Evolutionary conservation across 2,329 filamentous ascomycete genomes (phyloP).

Genomic region (Cladophialophora bantiana): DNA sequence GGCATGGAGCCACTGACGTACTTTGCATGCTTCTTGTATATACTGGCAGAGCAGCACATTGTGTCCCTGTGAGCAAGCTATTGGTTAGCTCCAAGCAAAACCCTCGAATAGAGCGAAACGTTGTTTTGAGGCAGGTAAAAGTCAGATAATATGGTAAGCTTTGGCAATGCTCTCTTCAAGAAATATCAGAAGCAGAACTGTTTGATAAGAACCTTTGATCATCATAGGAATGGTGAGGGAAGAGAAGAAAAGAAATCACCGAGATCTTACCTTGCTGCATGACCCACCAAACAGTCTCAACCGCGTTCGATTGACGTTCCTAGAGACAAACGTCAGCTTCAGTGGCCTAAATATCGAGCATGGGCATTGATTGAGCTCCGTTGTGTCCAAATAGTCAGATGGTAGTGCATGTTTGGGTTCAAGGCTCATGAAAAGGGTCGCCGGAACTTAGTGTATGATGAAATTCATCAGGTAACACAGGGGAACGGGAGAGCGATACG

Average conservation of each 20-base stretch:
- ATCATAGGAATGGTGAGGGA: slow-evolving; percentile 49
- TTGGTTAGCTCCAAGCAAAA: slow-evolving; percentile 4
- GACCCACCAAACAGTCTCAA: background rate
- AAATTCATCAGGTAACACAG: slow-evolving; percentile 43
- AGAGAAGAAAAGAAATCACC: background rate
- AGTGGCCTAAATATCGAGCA: background rate
- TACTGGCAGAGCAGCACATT: background rate
- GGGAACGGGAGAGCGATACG: background rate
- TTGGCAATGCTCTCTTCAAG: slow-evolving; percentile 65
- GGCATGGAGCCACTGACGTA: background rate
- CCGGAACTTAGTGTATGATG: slow-evolving; percentile 60
- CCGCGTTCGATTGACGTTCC: background rate
- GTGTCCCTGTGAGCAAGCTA: background rate
- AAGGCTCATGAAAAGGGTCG: slow-evolving; percentile 62
- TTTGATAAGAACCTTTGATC: slow-evolving; percentile 57
- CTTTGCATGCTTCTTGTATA: background rate
- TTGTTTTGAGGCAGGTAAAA: background rate
- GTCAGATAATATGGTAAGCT: slow-evolving; percentile 60
- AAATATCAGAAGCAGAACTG: slow-evolving; percentile 70
- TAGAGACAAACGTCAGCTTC: background rate
- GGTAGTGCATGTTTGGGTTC: slow-evolving; percentile 68
- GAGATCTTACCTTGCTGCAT: slow-evolving; percentile 3
- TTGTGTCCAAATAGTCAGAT: slow-evolving; percentile 54
- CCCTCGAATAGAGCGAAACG: too few species aligned
- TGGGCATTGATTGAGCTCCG: background rate